Base-by-base conservation (phyloP, 192 early-diverging fungal species). In the Diversispora eburnea region DNA sequence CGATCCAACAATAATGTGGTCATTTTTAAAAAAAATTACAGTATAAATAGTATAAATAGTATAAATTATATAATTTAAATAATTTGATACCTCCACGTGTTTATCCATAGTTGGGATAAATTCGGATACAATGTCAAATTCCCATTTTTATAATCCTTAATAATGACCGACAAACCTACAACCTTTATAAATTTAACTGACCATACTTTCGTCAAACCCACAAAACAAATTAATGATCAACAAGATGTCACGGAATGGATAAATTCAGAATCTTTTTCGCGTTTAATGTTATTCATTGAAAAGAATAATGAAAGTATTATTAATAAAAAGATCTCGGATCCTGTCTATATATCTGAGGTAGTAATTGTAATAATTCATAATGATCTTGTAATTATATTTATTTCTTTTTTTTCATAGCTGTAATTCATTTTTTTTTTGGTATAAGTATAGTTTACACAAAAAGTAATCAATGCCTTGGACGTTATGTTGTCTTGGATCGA, bases 191-290 rank as follows among this genome's bases (percentile, higher is more conserved):
- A n/a, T 51, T 49, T 19, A 2, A 19, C 43, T 22, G 95, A 77
- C 92, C 96, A 78, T 96, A 97, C 77, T 95, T 93, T 87, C 54
- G 8, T 63, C 12, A n/a, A 73, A 61, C 72, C 72, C n/a, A 61
- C 8, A 20, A 73, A 63, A 64, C 17, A 42, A 52, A 63, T 73
- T 15, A 73, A 42, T 19, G 48, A 73, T 8, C 72, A 73, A 52
- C 13, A 3, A 20, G 72, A 73, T 55, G 17, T 73, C 15, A 20
- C 62, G 0, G 33, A 46, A 42, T 73, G 59, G 59, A 17, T 73
- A 17, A n/a, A 41, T 0, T 78, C 81, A 54, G 84, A 88, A 48
- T 93, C 90, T 0, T 93, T 87, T 82, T 78, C 76, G 5, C 84
- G 89, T 33, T 81, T 94, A 57, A 76, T 91, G 72, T 85, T 84